These are phyloP conservation scores for Pseudogymnoascus sp. DNA, from an alignment of 2,329 filamentous ascomycete species.

Conservation along the genomic window DNA sequence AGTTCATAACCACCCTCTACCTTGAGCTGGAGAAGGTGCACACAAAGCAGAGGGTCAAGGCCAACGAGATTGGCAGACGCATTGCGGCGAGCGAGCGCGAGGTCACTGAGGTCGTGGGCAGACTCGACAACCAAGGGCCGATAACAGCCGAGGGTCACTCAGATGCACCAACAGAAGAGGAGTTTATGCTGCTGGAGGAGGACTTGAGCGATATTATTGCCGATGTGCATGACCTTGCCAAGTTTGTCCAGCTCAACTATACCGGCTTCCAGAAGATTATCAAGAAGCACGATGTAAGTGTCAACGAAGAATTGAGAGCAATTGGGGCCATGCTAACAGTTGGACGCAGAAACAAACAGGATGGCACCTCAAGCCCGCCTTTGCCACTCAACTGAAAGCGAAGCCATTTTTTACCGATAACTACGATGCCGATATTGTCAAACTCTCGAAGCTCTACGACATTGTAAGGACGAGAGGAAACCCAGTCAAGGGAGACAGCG, in stretches of 20 bases:
- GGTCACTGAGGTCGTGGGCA: constrained; percentile 77
- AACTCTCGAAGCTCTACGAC: constrained; percentile 92
- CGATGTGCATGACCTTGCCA: constrained; percentile 94
- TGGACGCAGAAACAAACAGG: constrained; percentile 73
- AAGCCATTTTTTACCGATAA: constrained; percentile 99
- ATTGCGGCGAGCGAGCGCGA: constrained; percentile 85
- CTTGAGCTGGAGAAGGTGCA: constrained; percentile 94
- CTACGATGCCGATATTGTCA: constrained; percentile 91
- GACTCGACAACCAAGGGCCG: constrained; percentile 57
- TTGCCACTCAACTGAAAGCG: constrained; percentile 85
- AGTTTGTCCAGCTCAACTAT: constrained; percentile 97
- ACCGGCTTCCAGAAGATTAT: constrained; percentile 99
- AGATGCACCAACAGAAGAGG: constrained; percentile 70
- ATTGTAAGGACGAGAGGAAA: constrained; percentile 88
- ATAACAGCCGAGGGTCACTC: constrained; percentile 29
- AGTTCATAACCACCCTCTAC: constrained; percentile 82
- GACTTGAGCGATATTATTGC: constrained; percentile 97
- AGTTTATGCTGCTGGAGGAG: constrained; percentile 89
- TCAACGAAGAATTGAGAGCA: not conserved
- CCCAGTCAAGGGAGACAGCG: constrained; percentile 82
- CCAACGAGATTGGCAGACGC: constrained; percentile 85
- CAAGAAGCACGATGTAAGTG: constrained; percentile 91
- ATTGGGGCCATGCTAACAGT: not conserved
- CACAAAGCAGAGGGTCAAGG: constrained; percentile 95
- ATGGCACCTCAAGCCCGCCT: constrained; percentile 92